A percentile compares a stretch with the other conserved stretches of the same genome.
phyloP scores from a whole-genome alignment of 2,329 filamentous ascomycete species.

The Hawksworthiomyces lignivorus region DNA sequence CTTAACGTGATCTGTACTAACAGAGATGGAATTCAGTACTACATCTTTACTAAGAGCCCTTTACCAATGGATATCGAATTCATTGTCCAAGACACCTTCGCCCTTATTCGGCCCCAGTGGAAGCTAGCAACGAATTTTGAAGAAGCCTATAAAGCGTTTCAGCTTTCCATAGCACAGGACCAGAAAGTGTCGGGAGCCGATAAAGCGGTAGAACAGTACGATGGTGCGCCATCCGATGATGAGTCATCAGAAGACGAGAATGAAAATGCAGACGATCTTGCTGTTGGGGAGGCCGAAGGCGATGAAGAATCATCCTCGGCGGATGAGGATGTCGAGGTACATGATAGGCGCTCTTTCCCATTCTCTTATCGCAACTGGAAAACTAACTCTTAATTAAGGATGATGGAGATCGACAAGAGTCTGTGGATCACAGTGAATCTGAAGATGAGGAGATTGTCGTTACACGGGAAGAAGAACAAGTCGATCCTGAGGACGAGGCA shows the following conservation, averaged over 20 bases:
- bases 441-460: conserved; percentile 89
- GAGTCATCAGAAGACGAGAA: conserved; percentile 76
- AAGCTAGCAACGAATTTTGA: conserved; percentile 73
- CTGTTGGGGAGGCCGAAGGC: conserved; percentile 54
- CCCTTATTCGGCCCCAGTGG: conserved; percentile 82
- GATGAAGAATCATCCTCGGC: conserved; percentile 52
- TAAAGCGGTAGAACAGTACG: conserved; percentile 50
- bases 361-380: no score
- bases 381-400: conserved; percentile 20
- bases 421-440: conserved; percentile 53
- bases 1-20: no score
- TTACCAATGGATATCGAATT: conserved; percentile 98
- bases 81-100: conserved; percentile 86
- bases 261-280: conserved; percentile 57
- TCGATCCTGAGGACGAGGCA: conserved; percentile 89
- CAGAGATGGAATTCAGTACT: no score
- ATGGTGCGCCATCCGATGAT: conserved; percentile 34
- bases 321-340: conserved; percentile 53
- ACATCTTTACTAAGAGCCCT: conserved; percentile 81
- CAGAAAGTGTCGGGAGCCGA: conserved; percentile 73
- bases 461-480: conserved; percentile 78
- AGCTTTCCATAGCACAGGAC: conserved; percentile 81
- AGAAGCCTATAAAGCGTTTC: conserved; percentile 76
- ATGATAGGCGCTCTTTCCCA: conserved; percentile 13
- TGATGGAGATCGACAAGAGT: conserved; percentile 43